Evolutionary conservation across 208 protist genomes (phyloP).

Genomic region (Phytomonas sp.): DNA sequence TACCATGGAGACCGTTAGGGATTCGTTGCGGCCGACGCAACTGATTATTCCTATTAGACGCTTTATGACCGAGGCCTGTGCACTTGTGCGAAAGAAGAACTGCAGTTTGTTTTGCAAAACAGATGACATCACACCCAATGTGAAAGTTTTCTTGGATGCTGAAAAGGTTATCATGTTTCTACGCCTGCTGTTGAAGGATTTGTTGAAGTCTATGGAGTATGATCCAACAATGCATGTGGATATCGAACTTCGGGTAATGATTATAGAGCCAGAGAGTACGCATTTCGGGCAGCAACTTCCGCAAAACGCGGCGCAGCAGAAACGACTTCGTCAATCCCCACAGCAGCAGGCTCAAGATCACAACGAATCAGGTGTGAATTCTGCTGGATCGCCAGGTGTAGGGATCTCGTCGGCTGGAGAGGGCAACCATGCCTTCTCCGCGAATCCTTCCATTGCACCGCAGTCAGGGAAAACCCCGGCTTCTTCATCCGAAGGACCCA

Average conservation of each 20-base stretch:
- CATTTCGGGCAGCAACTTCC: neutral
- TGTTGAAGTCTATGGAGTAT: constrained; percentile 14
- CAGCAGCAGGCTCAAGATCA: neutral
- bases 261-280: constrained; percentile 28
- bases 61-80: constrained; percentile 37
- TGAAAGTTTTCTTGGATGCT: constrained; percentile 72
- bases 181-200: constrained; percentile 29
- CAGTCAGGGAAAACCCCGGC: neutral
- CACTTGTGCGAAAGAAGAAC: constrained; percentile 15
- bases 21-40: constrained; percentile 65
- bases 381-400: neutral
- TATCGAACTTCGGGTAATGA: constrained; percentile 35
- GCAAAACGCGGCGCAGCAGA: neutral
- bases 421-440: neutral
- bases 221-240: constrained; percentile 19
- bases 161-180: constrained; percentile 45
- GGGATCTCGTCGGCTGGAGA: neutral
- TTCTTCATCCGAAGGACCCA: neutral
- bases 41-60: constrained; percentile 37
- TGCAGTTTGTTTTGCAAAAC: constrained; percentile 51
- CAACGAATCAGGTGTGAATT: neutral
- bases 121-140: constrained; percentile 34
- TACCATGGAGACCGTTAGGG: constrained; percentile 70
- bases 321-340: neutral
- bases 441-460: neutral